Evolutionary conservation across 192 early-diverging fungal species (phyloP), one percentile per base, ranked within the genome.

Genomic region (Funneliformis geosporum): DNA sequence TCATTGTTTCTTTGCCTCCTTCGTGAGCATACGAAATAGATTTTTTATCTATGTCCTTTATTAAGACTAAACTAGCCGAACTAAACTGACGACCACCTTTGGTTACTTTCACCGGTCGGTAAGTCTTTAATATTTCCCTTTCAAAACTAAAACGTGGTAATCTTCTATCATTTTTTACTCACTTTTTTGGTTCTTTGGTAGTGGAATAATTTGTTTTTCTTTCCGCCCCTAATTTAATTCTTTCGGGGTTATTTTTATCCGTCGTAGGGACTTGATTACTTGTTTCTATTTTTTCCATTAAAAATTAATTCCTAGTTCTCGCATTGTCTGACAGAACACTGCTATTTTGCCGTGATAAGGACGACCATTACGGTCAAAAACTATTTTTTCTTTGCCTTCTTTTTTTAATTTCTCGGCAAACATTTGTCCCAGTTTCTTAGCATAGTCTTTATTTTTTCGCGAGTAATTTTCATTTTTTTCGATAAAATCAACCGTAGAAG

Each of bases 331-430:
- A 9, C 71, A 73, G 23, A 73, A 73, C 0, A 73, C 71, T 33
- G 11, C 21, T 27, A 73, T 55, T 55, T 73, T 73, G 2, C 71
- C 71, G 5, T 55, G 71, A 73, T 73, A 73, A 73, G 71, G 71
- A 0, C 71, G 71, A 55, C 44, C 71, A 47, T 73, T 73, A 25
- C 71, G 71, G 71, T 73, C 71, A 73, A 73, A 73, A 73, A 73
- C 27, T 11, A 73, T 73, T 55, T 55, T 73, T 33, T 73, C 71
- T 47, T 50, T 55, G 4, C 28, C 28, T 3, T 28, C 46, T 55
- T 73, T 55, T 39, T 73, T 73, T 47, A 73, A 73, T 73, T 73
- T 73, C 0, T 55, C 46, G 1, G 71, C 71, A 55, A 73, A 73
- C 3, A 50, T 55, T 73, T 73, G 46, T 1, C 43, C 71, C 14